A percentile compares a stretch with the other conserved stretches of the same genome.
These are phyloP conservation scores for Xylaria hypoxylon DNA, from an alignment of 2,329 filamentous ascomycete species.

Conservation along the genomic window DNA sequence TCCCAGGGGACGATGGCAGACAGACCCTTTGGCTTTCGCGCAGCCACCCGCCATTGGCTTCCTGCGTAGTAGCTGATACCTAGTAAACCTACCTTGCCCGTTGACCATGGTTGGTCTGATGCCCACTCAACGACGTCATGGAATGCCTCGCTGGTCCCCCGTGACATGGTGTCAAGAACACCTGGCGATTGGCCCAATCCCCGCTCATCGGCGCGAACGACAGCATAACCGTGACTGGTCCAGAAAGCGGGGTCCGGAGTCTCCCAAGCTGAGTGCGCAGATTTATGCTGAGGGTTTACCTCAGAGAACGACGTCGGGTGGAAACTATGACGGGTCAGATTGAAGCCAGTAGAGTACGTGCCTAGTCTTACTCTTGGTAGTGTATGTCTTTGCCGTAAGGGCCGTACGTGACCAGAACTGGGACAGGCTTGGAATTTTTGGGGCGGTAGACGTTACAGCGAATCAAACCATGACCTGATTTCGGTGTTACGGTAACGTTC, in stretches of 20 bases:
- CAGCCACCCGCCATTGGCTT: constrained; percentile 62
- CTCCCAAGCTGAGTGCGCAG: constrained; percentile 68
- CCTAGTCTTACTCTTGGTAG: constrained; percentile 55
- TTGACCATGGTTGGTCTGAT: constrained; percentile 60
- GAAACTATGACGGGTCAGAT: constrained; percentile 53
- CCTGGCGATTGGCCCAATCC: constrained; percentile 62
- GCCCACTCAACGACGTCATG: constrained; percentile 64
- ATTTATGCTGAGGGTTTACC: constrained; percentile 65
- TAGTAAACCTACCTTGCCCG: constrained; percentile 61
- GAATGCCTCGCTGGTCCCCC: constrained; percentile 60
- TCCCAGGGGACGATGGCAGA: constrained; percentile 64
- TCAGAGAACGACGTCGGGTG: constrained; percentile 56
- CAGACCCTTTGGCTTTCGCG: constrained; percentile 59
- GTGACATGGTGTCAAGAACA: constrained; percentile 62
- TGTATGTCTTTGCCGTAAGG: constrained; percentile 80
- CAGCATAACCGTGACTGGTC: constrained; percentile 65
- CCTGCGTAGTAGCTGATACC: constrained; percentile 63
- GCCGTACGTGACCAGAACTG: constrained; percentile 77
- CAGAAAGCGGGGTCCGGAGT: constrained; percentile 69
- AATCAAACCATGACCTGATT: constrained; percentile 2
- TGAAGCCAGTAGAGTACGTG: neutral
- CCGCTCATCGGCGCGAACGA: constrained; percentile 65
- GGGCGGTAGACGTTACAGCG: constrained; percentile 27
- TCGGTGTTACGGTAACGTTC: constrained; percentile 21
- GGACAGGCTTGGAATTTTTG: constrained; percentile 49